Evolutionary conservation across 345 rosid species (phyloP).

Genomic region (Lenwebbia sp.): DNA sequence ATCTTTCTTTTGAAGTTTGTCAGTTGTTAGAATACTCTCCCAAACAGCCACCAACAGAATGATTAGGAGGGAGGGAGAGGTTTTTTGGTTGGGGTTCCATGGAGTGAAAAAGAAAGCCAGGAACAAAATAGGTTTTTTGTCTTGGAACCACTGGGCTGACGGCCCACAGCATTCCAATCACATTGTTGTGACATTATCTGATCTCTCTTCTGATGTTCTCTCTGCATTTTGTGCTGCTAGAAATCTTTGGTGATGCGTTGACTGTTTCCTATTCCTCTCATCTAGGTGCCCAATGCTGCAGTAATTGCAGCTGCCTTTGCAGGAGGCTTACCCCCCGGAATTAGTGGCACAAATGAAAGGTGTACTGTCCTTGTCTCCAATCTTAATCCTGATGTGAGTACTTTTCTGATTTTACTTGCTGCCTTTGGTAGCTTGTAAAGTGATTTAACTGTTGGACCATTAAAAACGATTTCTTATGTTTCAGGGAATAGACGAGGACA

Average conservation of each 20-base stretch:
- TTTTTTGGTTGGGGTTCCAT: neutral
- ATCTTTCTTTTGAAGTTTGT: neutral
- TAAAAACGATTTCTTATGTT: neutral
- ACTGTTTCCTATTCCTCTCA: neutral
- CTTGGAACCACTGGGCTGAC: neutral
- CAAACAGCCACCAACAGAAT: neutral
- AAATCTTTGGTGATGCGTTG: neutral
- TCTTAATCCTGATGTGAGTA: constrained; percentile 80
- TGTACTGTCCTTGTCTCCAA: constrained; percentile 85
- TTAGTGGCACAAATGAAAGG: constrained; percentile 91
- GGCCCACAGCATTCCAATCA: neutral
- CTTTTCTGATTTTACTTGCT: neutral
- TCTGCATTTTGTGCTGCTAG: neutral
- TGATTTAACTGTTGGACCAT: constrained; percentile 2
- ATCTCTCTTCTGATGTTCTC: neutral
- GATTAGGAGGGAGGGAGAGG: too few species aligned
- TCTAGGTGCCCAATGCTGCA: constrained; percentile 79
- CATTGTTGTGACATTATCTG: neutral
- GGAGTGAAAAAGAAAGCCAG: neutral
- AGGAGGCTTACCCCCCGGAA: constrained; percentile 91
- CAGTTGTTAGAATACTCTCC: neutral
- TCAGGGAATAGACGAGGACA: constrained; percentile 86
- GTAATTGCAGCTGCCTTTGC: constrained; percentile 97
- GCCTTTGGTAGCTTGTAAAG: neutral
- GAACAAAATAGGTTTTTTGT: neutral